These are phyloP conservation scores for Kwoniella sp. DNA, from an alignment of 768 basidiomycete genomes.

Conservation along the genomic window DNA sequence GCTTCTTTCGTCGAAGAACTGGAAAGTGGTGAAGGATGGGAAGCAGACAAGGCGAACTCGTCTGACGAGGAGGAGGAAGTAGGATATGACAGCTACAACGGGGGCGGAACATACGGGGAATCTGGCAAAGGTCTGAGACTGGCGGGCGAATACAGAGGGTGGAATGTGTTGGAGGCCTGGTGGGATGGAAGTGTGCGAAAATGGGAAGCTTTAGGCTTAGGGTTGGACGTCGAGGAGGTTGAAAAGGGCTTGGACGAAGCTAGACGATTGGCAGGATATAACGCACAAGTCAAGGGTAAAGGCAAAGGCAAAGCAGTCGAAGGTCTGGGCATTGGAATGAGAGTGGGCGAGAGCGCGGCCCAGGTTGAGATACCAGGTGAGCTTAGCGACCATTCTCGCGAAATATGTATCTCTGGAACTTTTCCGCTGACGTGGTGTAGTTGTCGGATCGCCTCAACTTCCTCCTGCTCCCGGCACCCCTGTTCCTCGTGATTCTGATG, in stretches of 20 bases:
- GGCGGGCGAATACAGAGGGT: constrained; percentile 83
- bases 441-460: constrained; percentile 41
- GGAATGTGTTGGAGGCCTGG: constrained; percentile 91
- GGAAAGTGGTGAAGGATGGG: constrained; percentile 85
- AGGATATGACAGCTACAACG: constrained; percentile 54
- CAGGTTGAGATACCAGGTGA: constrained; percentile 54
- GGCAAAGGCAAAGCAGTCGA: constrained; percentile 31
- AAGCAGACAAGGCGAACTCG: constrained; percentile 62
- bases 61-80: constrained; percentile 56
- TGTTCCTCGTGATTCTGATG: constrained; percentile 40
- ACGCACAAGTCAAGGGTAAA: constrained; percentile 20
- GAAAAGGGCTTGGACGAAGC: constrained; percentile 47
- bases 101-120: constrained; percentile 67
- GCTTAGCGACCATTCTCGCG: constrained; percentile 10
- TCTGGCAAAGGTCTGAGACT: constrained; percentile 71
- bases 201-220: constrained; percentile 79
- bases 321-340: constrained; percentile 46
- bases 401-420: background rate
- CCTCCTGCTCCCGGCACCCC: constrained; percentile 43
- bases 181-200: constrained; percentile 82
- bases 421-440: constrained; percentile 17
- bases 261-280: constrained; percentile 38
- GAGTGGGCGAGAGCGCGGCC: constrained; percentile 42
- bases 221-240: constrained; percentile 60
- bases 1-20: constrained; percentile 87